These are phyloP conservation scores for Claviceps arundinis DNA, from an alignment of 2,329 filamentous ascomycete genomes.

Conservation along the genomic window DNA sequence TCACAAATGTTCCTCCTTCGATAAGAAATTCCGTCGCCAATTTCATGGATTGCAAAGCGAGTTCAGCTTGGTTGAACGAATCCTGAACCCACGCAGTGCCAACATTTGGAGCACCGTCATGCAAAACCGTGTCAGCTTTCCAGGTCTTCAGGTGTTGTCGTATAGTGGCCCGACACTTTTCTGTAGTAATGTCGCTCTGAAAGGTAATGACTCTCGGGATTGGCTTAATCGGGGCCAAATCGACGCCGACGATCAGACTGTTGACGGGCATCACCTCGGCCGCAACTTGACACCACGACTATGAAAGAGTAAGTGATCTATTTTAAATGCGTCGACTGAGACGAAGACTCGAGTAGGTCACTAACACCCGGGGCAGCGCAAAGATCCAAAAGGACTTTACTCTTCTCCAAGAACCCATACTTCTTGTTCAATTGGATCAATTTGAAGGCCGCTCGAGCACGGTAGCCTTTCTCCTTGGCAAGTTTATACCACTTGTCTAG, in stretches of 20 bases:
- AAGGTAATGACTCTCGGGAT: slow-evolving; percentile 92
- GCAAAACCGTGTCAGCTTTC: slow-evolving; percentile 91
- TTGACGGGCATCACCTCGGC: slow-evolving; percentile 86
- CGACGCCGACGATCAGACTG: slow-evolving; percentile 86
- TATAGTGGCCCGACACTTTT: slow-evolving; percentile 86
- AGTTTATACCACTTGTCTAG: slow-evolving; percentile 98
- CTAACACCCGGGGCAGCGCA: slow-evolving; percentile 87
- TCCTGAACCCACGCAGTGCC: slow-evolving; percentile 98
- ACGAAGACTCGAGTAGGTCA: slow-evolving; percentile 1
- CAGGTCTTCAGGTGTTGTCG: slow-evolving; percentile 83
- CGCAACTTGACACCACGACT: slow-evolving; percentile 94
- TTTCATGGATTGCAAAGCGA: slow-evolving; percentile 82
- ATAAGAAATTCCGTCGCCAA: slow-evolving; percentile 85
- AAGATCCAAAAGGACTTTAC: slow-evolving; percentile 90
- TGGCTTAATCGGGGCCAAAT: slow-evolving; percentile 87
- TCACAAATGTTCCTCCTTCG: slow-evolving; percentile 86
- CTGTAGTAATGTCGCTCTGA: slow-evolving; percentile 94
- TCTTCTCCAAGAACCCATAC: slow-evolving; percentile 95
- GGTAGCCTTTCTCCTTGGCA: slow-evolving; percentile 95
- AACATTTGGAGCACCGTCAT: slow-evolving; percentile 95
- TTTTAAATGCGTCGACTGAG: neutral
- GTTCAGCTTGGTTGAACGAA: slow-evolving; percentile 92
- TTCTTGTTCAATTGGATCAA: slow-evolving; percentile 98
- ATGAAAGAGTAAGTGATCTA: slow-evolving; percentile 1
- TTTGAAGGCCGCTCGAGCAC: slow-evolving; percentile 94